Conservation (phyloP, 2,329 filamentous ascomycete species). For the Sclerotinia borealis region DNA sequence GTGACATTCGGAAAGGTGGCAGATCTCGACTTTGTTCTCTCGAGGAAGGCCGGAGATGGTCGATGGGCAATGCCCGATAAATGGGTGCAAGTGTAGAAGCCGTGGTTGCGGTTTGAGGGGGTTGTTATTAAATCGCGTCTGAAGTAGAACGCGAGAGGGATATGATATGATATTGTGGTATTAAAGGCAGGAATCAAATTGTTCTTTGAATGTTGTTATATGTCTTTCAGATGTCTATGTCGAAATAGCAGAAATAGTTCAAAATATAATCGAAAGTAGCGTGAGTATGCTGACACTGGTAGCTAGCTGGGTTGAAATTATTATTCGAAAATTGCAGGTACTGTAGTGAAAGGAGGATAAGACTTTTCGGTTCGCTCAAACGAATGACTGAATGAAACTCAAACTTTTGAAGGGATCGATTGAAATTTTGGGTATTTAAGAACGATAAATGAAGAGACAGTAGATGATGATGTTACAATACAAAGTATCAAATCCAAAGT, state of each 20-base stretch:
- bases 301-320: slow-evolving; percentile 4
- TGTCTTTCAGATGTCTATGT: slow-evolving; percentile 19
- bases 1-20: slow-evolving; percentile 40
- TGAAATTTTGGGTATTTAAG: slow-evolving; percentile 22
- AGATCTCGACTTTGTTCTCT: slow-evolving; percentile 43
- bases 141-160: slow-evolving; percentile 24
- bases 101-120: slow-evolving; percentile 38
- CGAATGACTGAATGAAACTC: slow-evolving; percentile 26
- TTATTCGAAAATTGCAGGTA: slow-evolving; percentile 5
- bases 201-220: slow-evolving; percentile 12
- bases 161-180: slow-evolving; percentile 9
- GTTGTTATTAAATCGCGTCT: slow-evolving; percentile 26
- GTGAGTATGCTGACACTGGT: slow-evolving; percentile 4
- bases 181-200: slow-evolving; percentile 1
- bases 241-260: slow-evolving; percentile 19
- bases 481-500: background rate
- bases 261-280: slow-evolving; percentile 12
- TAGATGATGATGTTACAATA: slow-evolving; percentile 8
- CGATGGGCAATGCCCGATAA: slow-evolving; percentile 54
- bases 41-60: slow-evolving; percentile 41
- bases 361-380: slow-evolving; percentile 21
- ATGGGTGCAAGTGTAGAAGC: slow-evolving; percentile 52
- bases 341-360: slow-evolving; percentile 6
- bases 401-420: slow-evolving; percentile 13
- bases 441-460: slow-evolving; percentile 19